Percentiles rank a stretch among this genome's conserved stretches.
Conservation (phyloP, 805 yeast species). For the Starmerella davenportii region DNA sequence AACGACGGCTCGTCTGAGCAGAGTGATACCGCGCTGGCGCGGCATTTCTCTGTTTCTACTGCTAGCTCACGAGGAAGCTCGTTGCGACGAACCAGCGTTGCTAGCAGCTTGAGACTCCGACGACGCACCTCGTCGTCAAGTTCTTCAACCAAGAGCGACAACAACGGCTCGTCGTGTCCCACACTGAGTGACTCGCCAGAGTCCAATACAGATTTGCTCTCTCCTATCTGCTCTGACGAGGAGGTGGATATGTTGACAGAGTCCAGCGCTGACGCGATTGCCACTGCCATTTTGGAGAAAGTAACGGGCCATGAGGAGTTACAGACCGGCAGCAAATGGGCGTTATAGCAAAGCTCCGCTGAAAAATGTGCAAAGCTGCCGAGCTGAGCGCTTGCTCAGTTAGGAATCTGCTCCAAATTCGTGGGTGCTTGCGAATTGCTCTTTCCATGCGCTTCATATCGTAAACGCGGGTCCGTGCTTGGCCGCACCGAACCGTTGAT, state of each 20-base stretch:
- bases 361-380: too few relatives aligned
- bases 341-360: background rate
- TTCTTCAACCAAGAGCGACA: background rate
- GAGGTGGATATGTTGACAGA: background rate
- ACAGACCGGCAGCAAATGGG: background rate
- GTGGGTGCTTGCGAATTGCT: too few relatives aligned
- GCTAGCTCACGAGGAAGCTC: background rate
- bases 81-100: background rate
- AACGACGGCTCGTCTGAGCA: background rate
- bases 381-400: too few relatives aligned
- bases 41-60: background rate
- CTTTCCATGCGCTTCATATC: too few relatives aligned
- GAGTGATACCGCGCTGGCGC: background rate
- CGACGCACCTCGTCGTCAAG: background rate
- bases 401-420: too few relatives aligned
- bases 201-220: background rate
- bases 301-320: background rate
- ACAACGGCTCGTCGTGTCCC: background rate
- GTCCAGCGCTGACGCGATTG: background rate
- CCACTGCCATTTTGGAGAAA: background rate
- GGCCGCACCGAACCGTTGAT: too few relatives aligned
- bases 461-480: too few relatives aligned
- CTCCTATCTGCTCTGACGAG: background rate
- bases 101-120: background rate
- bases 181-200: background rate